These are phyloP conservation scores for Aureobasidium subglaciale DNA, from an alignment of 2,329 filamentous ascomycete species.

Conservation along the genomic window DNA sequence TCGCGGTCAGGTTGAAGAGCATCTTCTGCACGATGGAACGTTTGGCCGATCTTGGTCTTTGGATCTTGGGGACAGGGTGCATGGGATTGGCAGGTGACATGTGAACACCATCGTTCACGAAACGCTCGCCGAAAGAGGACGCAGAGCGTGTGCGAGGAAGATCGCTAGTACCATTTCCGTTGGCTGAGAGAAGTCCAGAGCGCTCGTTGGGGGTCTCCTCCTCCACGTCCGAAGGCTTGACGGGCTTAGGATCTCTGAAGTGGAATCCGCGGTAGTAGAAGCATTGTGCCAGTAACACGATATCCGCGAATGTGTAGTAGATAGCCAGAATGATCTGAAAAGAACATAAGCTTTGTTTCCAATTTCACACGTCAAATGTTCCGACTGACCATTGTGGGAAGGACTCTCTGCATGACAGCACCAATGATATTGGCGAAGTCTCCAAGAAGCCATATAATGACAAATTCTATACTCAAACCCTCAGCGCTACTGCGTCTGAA, in stretches of 20 bases:
- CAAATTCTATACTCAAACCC: conserved; percentile 82
- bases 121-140: conserved; percentile 39
- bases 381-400: conserved; percentile 73
- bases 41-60: conserved; percentile 31
- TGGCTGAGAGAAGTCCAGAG: conserved; percentile 29
- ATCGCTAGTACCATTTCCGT: conserved; percentile 25
- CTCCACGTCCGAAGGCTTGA: conserved; percentile 20
- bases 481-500: conserved; percentile 80
- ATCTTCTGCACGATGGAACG: conserved; percentile 42
- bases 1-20: conserved; percentile 66
- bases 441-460: conserved; percentile 85
- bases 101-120: conserved; percentile 55
- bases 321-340: conserved; percentile 74
- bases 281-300: conserved; percentile 80
- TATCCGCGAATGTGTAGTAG: conserved; percentile 87
- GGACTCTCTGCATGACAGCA: conserved; percentile 80
- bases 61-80: conserved; percentile 43
- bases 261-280: conserved; percentile 89
- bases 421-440: conserved; percentile 97
- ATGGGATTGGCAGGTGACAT: conserved; percentile 80
- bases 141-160: conserved; percentile 22
- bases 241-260: conserved; percentile 65
- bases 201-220: conserved; percentile 27
- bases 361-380: not conserved
- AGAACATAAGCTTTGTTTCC: not conserved